Conservation (phyloP, 371 early-diverging fungal species). For the Amoeboradix gromovi region DNA sequence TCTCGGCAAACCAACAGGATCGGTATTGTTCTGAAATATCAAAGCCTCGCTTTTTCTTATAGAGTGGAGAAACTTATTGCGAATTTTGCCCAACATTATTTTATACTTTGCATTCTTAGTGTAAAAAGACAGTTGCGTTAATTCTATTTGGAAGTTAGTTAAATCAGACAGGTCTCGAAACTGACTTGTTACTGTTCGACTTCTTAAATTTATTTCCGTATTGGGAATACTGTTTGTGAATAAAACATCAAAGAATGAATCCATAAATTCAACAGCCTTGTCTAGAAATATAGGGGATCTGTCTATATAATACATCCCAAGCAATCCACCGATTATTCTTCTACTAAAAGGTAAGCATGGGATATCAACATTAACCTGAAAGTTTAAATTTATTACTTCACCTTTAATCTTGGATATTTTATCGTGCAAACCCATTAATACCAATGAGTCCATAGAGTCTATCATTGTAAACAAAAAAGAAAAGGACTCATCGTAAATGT, state of each 20-base stretch:
- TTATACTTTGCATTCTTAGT: not conserved
- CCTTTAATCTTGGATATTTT: not conserved
- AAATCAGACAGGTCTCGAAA: not conserved
- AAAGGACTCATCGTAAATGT: not conserved
- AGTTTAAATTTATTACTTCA: not conserved
- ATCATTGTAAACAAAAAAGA: not conserved
- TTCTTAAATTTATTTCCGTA: not conserved
- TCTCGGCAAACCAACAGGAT: not conserved
- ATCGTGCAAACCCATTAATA: not conserved
- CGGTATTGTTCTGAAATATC: not conserved
- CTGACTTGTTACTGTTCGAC: not conserved
- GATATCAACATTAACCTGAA: not conserved
- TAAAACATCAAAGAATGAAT: not conserved
- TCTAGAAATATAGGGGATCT: not conserved
- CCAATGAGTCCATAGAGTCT: not conserved
- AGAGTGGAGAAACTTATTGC: too few species aligned
- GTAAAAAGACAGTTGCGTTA: not conserved
- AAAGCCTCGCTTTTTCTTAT: not conserved
- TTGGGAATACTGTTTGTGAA: not conserved
- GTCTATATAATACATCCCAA: not conserved
- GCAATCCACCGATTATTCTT: not conserved
- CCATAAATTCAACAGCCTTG: not conserved
- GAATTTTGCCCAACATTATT: not conserved
- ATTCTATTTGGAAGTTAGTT: not conserved
- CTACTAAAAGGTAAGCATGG: not conserved